These are phyloP conservation scores for Nyssa sinensis DNA, from an alignment of 148 eudicot genomes.

Conservation along the genomic window DNA sequence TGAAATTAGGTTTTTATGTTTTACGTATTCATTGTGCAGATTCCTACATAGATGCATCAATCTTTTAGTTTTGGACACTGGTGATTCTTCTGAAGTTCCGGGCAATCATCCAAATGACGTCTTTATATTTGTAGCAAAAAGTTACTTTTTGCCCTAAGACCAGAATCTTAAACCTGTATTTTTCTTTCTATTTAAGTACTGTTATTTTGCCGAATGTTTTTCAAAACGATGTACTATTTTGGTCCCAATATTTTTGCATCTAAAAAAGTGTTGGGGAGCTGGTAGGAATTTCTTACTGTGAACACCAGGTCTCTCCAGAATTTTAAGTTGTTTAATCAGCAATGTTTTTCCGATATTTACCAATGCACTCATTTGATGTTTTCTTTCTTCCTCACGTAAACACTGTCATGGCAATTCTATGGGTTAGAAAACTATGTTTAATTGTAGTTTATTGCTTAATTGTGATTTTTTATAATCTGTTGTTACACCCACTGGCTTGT, in stretches of 20 bases:
- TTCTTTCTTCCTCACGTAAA: neutral
- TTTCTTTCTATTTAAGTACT: constrained; percentile 25
- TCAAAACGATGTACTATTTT: constrained; percentile 33
- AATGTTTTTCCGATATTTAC: constrained; percentile 2
- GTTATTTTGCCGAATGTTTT: constrained; percentile 15
- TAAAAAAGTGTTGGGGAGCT: constrained; percentile 16
- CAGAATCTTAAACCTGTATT: constrained; percentile 35
- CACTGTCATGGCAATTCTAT: constrained; percentile 4
- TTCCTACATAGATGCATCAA: constrained; percentile 68
- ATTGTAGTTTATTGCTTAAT: neutral
- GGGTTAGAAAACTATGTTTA: constrained; percentile 3
- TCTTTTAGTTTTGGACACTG: constrained; percentile 70
- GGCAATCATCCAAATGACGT: constrained; percentile 68
- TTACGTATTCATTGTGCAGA: constrained; percentile 81
- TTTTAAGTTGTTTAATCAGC: constrained; percentile 19
- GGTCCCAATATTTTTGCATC: constrained; percentile 18
- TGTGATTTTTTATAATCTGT: neutral
- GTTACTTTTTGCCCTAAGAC: constrained; percentile 46
- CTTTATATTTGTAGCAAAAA: constrained; percentile 55
- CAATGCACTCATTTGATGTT: neutral
- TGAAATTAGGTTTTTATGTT: constrained; percentile 43
- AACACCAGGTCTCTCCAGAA: constrained; percentile 19
- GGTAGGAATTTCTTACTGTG: constrained; percentile 7
- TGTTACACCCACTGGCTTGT: neutral
- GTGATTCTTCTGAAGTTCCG: constrained; percentile 88